Evolutionary conservation across 495 filamentous ascomycete species (phyloP).

Genomic region (Tuber melanosporum): DNA sequence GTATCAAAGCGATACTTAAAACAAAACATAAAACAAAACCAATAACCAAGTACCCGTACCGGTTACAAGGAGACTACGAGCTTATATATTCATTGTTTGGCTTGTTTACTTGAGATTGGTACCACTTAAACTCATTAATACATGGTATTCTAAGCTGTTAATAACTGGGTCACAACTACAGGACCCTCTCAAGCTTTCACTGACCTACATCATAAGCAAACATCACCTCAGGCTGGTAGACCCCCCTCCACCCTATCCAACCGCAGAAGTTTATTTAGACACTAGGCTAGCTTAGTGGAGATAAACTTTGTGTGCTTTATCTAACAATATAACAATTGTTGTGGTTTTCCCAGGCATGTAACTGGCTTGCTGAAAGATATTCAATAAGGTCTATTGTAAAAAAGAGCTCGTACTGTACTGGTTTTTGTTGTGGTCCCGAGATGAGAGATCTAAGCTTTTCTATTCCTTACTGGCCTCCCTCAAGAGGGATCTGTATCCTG

Average conservation of each 20-base stretch:
- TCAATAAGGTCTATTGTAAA: neutral
- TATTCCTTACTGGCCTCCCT: neutral
- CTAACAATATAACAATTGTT: neutral
- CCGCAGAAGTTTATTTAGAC: neutral
- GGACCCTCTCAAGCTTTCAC: too few relatives aligned
- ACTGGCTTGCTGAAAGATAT: neutral
- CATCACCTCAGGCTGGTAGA: neutral
- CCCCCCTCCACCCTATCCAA: neutral
- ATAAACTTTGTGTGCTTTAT: neutral
- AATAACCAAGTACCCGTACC: too few relatives aligned
- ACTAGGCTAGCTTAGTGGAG: neutral
- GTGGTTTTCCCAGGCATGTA: neutral
- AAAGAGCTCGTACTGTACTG: neutral
- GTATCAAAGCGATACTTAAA: too few relatives aligned
- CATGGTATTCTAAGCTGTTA: neutral
- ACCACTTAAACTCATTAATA: neutral
- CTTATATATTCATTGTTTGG: neutral
- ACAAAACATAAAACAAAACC: too few relatives aligned
- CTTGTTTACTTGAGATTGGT: neutral
- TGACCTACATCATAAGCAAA: too few relatives aligned
- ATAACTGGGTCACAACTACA: neutral
- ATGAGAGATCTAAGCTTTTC: neutral
- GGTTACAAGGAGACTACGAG: neutral
- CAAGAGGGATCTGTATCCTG: too few relatives aligned
- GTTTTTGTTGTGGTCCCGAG: neutral